Evolutionary conservation across 1,139 yeast species (phyloP).

Genomic region (Yamadazyma siamensis): DNA sequence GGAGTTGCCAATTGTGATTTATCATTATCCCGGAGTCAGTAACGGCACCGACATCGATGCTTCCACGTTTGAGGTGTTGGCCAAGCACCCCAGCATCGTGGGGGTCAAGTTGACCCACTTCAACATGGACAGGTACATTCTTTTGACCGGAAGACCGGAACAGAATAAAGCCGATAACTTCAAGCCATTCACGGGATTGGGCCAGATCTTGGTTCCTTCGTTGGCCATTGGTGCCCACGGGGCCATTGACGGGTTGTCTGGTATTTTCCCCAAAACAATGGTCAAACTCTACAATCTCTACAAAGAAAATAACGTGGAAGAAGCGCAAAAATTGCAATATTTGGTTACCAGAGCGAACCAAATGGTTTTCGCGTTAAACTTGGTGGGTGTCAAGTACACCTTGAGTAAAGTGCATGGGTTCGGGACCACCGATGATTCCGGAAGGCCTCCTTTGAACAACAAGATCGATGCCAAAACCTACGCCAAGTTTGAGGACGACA

Average conservation of each 20-base stretch:
- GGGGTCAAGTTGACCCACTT: constrained; percentile 41
- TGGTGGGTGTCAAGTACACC: constrained; percentile 42
- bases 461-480: constrained; percentile 8
- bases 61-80: constrained; percentile 30
- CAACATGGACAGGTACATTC: constrained; percentile 33
- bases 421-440: constrained; percentile 15
- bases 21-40: constrained; percentile 39
- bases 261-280: constrained; percentile 39
- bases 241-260: constrained; percentile 46
- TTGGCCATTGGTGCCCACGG: constrained; percentile 41
- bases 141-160: constrained; percentile 31
- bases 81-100: constrained; percentile 29
- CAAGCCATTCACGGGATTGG: constrained; percentile 44
- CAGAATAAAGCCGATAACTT: constrained; percentile 30
- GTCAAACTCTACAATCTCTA: constrained; percentile 29
- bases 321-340: constrained; percentile 39
- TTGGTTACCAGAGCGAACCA: constrained; percentile 38
- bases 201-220: constrained; percentile 45
- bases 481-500: constrained; percentile 12
- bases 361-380: constrained; percentile 38
- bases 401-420: constrained; percentile 16
- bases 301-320: constrained; percentile 26
- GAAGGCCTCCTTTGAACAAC: constrained; percentile 17
- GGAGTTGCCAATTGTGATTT: constrained; percentile 30
- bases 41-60: constrained; percentile 35